A percentile compares a stretch with the other conserved stretches of the same genome.
phyloP scores from a whole-genome alignment of 2,329 filamentous ascomycete genomes.

The Diaporthe capsici region DNA sequence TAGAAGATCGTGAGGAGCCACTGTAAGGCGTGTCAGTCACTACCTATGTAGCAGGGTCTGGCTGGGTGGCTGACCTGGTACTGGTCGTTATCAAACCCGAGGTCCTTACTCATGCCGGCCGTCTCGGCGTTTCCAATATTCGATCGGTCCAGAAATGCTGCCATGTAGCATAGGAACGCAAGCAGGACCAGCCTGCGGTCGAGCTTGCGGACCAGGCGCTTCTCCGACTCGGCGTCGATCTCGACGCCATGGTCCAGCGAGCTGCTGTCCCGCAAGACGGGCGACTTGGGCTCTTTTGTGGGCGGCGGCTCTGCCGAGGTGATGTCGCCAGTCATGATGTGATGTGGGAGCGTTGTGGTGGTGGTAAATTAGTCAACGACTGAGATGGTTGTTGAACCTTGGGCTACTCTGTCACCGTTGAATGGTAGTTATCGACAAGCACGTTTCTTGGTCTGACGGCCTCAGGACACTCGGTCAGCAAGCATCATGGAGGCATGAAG shows the following conservation, averaged over 20 bases:
- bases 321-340: conserved; percentile 29
- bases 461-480: not conserved
- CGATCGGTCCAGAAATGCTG: conserved; percentile 56
- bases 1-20: conserved; percentile 62
- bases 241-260: conserved; percentile 22
- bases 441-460: not conserved
- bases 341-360: not conserved
- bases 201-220: conserved; percentile 52
- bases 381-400: not conserved
- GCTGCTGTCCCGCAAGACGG: not conserved
- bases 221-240: conserved; percentile 51
- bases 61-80: conserved; percentile 51
- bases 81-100: conserved; percentile 54
- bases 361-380: not conserved
- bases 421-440: not conserved
- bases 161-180: conserved; percentile 51
- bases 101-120: conserved; percentile 54
- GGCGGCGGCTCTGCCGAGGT: not conserved
- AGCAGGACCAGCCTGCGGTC: conserved; percentile 51
- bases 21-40: conserved; percentile 39
- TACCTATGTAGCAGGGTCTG: not conserved
- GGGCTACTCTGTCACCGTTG: not conserved
- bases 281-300: not conserved
- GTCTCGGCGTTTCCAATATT: conserved; percentile 57
- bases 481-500: not conserved